Percentiles rank a stretch among this genome's conserved stretches.
Evolutionary conservation across 306 rosid species (phyloP).

Genomic region (Vigna hirtella): DNA sequence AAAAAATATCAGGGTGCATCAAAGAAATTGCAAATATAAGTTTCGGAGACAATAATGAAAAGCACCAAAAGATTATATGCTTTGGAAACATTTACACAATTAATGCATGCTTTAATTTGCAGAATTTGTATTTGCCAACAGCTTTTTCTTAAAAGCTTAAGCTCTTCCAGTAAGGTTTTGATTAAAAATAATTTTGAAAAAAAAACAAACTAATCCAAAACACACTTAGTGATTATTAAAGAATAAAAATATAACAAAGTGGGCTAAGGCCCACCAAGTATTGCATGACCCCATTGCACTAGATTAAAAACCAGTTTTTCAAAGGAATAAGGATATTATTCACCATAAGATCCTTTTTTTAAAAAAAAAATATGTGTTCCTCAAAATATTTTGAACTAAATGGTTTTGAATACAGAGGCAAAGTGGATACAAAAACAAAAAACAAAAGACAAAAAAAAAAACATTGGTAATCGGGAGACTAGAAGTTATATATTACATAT

Average conservation of each 20-base stretch:
- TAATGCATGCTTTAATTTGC: background rate
- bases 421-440: background rate
- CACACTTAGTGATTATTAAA: background rate
- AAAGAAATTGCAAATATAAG: conserved; percentile 26
- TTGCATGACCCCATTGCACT: background rate
- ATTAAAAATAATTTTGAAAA: conserved; percentile 5
- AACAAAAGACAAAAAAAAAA: background rate
- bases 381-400: background rate
- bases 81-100: conserved; percentile 19
- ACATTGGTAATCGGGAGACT: conserved; percentile 1
- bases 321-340: background rate
- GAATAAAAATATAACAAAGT: background rate
- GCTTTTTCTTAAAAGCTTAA: background rate
- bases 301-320: background rate
- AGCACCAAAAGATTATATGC: conserved; percentile 31
- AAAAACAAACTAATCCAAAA: background rate
- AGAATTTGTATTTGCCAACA: background rate
- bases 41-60: conserved; percentile 32
- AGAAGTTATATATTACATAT: conserved; percentile 1
- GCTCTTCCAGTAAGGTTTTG: background rate
- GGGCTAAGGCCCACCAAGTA: background rate
- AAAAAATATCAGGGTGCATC: conserved; percentile 21
- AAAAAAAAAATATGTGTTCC: background rate
- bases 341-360: background rate
- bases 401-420: background rate